A percentile compares a stretch with the other conserved stretches of the same genome.
Evolutionary conservation across 169 alveolate species (phyloP).

Genomic region (Plasmodium falciparum): DNA sequence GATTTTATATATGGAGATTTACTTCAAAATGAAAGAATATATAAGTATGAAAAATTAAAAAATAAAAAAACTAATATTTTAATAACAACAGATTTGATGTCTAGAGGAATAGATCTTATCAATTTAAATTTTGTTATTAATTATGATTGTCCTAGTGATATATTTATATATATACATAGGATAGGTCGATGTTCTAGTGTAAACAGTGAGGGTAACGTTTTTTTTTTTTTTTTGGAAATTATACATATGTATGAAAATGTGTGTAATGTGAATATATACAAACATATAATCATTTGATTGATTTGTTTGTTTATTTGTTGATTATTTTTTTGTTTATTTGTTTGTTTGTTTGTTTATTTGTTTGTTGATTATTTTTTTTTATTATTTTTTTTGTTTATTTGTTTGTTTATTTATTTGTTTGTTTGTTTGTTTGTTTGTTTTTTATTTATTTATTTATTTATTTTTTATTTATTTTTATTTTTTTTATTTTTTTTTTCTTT

Average conservation of each 20-base stretch:
- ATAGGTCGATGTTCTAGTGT: slow-evolving; percentile 88
- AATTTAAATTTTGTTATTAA: slow-evolving; percentile 98
- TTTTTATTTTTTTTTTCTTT: not conserved
- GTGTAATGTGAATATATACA: not conserved
- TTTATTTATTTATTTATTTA: too few relatives aligned
- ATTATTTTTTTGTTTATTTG: too few relatives aligned
- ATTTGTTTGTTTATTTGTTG: too few relatives aligned
- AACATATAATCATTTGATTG: not conserved
- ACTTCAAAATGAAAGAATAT: slow-evolving; percentile 97
- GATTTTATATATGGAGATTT: slow-evolving; percentile 99
- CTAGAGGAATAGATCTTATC: slow-evolving; percentile 99
- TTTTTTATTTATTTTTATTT: slow-evolving; percentile 8
- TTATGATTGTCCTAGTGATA: slow-evolving; percentile 97
- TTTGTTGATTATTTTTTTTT: too few relatives aligned
- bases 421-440: not conserved
- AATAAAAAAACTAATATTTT: slow-evolving; percentile 98
- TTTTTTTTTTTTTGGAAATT: not conserved
- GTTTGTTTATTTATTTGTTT: too few relatives aligned
- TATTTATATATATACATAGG: slow-evolving; percentile 97
- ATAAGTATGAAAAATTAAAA: slow-evolving; percentile 97
- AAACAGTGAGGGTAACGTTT: slow-evolving; percentile 66
- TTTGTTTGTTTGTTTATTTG: not conserved
- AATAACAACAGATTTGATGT: slow-evolving; percentile 98
- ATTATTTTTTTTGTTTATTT: not conserved
- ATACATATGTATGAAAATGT: not conserved